phyloP scores from a whole-genome alignment of 768 basidiomycete species.

The Psilocybe azurescens region DNA sequence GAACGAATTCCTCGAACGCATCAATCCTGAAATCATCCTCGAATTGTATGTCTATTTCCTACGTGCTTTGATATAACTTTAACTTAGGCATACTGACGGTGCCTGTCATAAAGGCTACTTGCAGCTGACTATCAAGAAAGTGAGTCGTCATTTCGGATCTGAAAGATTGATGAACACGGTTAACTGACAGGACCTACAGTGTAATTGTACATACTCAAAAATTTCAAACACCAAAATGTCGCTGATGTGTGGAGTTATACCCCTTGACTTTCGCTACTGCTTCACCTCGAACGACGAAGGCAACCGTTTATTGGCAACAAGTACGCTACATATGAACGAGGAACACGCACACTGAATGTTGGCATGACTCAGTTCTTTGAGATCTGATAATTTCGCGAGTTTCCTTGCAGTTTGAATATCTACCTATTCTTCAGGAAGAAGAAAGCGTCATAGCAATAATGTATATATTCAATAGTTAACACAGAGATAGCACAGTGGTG shows the following conservation, averaged over 20 bases:
- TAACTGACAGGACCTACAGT: neutral
- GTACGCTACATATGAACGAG: too few species aligned
- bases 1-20: conserved; percentile 79
- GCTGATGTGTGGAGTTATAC: neutral
- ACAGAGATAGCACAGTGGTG: conserved; percentile 1
- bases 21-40: conserved; percentile 86
- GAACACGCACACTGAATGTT: too few species aligned
- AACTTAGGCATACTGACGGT: neutral
- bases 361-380: too few species aligned
- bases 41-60: conserved; percentile 74
- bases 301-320: too few species aligned
- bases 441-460: neutral
- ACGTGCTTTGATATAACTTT: neutral
- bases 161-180: neutral
- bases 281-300: neutral
- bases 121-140: conserved; percentile 74
- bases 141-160: conserved; percentile 27
- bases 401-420: neutral
- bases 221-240: neutral
- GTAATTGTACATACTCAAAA: neutral
- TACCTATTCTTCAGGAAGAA: neutral
- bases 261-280: neutral
- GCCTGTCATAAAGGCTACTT: conserved; percentile 44
- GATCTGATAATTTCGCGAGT: neutral
- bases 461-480: neutral